Evolutionary conservation across 495 filamentous ascomycete genomes (phyloP), one percentile per base, ranked within the genome.

Genomic region (Acidiella bohemica): DNA sequence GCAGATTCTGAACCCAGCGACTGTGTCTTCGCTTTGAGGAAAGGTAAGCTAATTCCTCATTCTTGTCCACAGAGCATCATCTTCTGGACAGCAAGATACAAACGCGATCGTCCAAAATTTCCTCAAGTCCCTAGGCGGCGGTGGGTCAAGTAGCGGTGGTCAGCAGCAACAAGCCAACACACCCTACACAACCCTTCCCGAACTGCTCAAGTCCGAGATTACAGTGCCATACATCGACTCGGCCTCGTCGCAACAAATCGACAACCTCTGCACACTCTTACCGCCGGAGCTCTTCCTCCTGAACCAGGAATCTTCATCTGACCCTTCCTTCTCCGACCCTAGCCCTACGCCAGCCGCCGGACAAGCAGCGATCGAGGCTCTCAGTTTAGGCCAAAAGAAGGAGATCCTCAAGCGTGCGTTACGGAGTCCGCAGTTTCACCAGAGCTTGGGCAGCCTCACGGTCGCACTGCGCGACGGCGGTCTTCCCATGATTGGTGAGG

Each of bases 401-500:
- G 70, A 75, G 5, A 75, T 95, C 2, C 57, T 99, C 16, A 73
- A 73, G 58, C 78, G 76, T 49, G 85, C 95, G 12, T 63, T 96
- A n/a, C 75, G 80, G 37, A 86, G 80, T 47, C 90, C 90, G 23
- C 90, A 96, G 50, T 86, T 99, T 53, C 70, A 68, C 37, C 90
- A 99, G 56, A 88, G 84, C 50, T 59, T 93, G 24, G 71, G 75
- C 0, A 86, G 81, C 50, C 61, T 96, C 45, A 93, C 86, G 1
- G 70, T 81, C 54, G 90, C 90, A 17, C 67, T 99, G 32, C 65
- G 88, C 41, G 88, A 99, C 53, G 90, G 90, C n/a, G 90, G 84
- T 0, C 61, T 99, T 35, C 83, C 86, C 10, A 88, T 73, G 49
- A 79, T 99, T 41, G 80, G 84, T 16, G 84, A 93, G 47, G 86